phyloP scores from a whole-genome alignment of 495 filamentous ascomycete genomes.

The Hyaloscypha bicolor region DNA sequence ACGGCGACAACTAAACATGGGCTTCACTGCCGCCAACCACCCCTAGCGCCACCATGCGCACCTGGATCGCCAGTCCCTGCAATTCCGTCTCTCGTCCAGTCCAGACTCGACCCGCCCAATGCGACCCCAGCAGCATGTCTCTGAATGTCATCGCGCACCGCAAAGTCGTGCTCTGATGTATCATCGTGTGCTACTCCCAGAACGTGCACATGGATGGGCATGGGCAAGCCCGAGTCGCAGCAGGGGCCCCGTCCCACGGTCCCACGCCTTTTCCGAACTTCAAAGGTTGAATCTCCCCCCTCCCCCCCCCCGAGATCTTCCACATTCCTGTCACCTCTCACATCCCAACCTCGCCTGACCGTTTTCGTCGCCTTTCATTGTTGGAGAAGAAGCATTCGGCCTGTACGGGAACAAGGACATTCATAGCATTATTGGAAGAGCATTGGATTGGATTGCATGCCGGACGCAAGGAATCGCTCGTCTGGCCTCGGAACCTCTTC shows the following conservation, averaged over 20 bases:
- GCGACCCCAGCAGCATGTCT: not conserved
- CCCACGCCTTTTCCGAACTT: not conserved
- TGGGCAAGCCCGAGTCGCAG: not conserved
- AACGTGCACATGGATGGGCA: not conserved
- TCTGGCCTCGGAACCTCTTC: not conserved
- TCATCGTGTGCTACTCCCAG: not conserved
- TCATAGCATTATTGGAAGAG: not conserved
- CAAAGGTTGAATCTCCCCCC: not conserved
- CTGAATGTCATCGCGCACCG: not conserved
- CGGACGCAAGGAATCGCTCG: not conserved
- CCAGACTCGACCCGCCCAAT: not conserved
- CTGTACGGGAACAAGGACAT: not conserved
- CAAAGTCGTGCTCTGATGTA: constrained; percentile 1
- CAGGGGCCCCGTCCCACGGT: not conserved
- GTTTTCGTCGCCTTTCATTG: not conserved
- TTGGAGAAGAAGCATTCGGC: not conserved
- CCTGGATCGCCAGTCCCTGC: not conserved
- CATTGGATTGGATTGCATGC: not conserved
- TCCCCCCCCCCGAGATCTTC: not conserved
- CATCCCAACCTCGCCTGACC: not conserved
- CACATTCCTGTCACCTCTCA: constrained; percentile 4
- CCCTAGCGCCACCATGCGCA: not conserved
- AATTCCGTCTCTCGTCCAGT: not conserved
- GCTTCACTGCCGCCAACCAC: too few relatives aligned
- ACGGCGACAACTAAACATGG: too few relatives aligned